Percentiles rank a stretch among this genome's conserved stretches.
phyloP scores from a whole-genome alignment of 192 early-diverging fungal genomes.

The Cladochytrium replicatum region DNA sequence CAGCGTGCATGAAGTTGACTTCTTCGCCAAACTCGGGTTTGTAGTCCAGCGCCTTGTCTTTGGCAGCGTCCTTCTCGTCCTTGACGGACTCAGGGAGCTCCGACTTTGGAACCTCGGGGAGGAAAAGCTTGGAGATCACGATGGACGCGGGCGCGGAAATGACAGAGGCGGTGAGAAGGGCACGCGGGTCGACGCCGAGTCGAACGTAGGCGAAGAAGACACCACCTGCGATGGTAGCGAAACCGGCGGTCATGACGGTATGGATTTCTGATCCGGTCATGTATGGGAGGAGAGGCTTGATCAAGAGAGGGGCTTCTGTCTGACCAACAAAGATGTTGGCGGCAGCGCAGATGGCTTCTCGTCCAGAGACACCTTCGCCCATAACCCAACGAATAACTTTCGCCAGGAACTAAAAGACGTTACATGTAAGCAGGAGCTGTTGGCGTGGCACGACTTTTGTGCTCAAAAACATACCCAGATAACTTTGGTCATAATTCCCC shows the following conservation, averaged over 20 bases:
- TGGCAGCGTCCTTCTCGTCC: conserved; percentile 51
- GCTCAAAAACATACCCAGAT: no score
- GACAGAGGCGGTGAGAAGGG: conserved; percentile 74
- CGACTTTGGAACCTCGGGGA: conserved; percentile 63
- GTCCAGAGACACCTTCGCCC: no score
- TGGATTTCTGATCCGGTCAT: conserved; percentile 82
- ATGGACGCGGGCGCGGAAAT: conserved; percentile 84
- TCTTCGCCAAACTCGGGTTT: no score
- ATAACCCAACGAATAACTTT: no score
- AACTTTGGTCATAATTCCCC: conserved; percentile 70
- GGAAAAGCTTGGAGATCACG: conserved; percentile 73
- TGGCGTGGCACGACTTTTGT: no score
- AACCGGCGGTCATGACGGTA: conserved; percentile 79
- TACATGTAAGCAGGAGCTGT: no score
- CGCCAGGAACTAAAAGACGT: no score
- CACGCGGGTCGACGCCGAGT: conserved; percentile 48
- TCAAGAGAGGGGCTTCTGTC: conserved; percentile 69
- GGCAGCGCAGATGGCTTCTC: conserved; percentile 71
- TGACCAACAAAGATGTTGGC: conserved; percentile 80
- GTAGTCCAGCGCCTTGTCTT: no score
- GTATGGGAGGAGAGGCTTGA: conserved; percentile 68
- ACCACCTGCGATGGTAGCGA: conserved; percentile 81
- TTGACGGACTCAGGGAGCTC: conserved; percentile 39
- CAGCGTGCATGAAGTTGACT: conserved; percentile 74
- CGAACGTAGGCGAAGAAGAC: conserved; percentile 63